phyloP scores from a whole-genome alignment of 1,284 basidiomycete genomes.

The Lignosus rhinocerotis region DNA sequence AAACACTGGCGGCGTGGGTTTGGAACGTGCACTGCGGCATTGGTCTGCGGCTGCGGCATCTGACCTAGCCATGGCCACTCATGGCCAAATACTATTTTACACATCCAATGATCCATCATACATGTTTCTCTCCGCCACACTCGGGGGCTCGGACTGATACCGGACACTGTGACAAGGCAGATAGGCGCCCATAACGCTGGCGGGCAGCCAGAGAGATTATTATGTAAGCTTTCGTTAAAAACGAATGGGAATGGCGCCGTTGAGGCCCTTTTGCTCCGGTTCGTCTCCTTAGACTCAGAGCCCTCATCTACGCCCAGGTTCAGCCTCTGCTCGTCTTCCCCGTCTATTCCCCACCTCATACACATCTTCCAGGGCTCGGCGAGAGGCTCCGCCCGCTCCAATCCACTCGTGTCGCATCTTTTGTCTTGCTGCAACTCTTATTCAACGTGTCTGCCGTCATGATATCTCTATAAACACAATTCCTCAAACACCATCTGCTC shows the following conservation, averaged over 20 bases:
- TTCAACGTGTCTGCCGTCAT: slow-evolving; percentile 34
- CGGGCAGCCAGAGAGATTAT: neutral
- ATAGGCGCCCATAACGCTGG: slow-evolving; percentile 11
- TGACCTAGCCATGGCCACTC: no score
- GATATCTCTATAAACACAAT: slow-evolving; percentile 38
- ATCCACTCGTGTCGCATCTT: slow-evolving; percentile 22
- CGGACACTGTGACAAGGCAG: neutral
- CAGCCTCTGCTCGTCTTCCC: slow-evolving; percentile 14
- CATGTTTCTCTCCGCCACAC: neutral
- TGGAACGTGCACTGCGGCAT: slow-evolving; percentile 20
- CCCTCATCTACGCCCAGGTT: slow-evolving; percentile 4
- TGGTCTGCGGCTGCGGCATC: slow-evolving; percentile 2
- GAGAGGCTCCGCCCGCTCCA: slow-evolving; percentile 35
- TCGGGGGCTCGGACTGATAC: neutral
- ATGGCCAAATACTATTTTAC: no score
- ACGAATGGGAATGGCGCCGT: slow-evolving; percentile 22
- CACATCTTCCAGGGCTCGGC: slow-evolving; percentile 27
- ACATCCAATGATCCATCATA: no score
- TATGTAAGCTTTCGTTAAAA: slow-evolving; percentile 27
- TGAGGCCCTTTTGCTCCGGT: slow-evolving; percentile 26
- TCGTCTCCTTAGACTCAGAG: slow-evolving; percentile 19
- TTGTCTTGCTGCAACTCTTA: slow-evolving; percentile 16
- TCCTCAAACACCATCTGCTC: slow-evolving; percentile 18
- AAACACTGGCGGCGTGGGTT: slow-evolving; percentile 7
- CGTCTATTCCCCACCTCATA: slow-evolving; percentile 11